phyloP scores from a whole-genome alignment of 371 early-diverging fungal species.

The Mortierella sp. region DNA sequence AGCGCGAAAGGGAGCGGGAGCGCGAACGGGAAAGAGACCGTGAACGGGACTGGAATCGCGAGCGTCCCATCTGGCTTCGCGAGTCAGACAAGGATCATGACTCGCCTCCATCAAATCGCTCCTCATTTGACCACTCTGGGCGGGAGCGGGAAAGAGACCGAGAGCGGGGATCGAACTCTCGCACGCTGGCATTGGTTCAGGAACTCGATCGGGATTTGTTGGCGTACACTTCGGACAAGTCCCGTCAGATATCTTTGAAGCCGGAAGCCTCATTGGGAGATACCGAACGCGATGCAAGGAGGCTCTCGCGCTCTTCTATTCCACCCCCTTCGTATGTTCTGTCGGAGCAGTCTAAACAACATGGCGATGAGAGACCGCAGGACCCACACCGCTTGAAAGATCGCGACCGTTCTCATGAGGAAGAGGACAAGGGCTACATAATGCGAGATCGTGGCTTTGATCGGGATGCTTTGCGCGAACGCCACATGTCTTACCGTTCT shows the following conservation, averaged over 20 bases:
- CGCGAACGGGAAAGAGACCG: constrained; percentile 56
- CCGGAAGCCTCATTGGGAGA: constrained; percentile 5
- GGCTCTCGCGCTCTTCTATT: background rate
- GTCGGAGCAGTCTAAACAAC: constrained; percentile 3
- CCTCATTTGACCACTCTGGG: constrained; percentile 44
- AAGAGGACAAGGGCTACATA: constrained; percentile 51
- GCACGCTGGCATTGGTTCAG: constrained; percentile 57
- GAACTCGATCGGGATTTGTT: constrained; percentile 57
- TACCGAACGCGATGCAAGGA: constrained; percentile 1
- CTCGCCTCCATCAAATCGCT: constrained; percentile 22
- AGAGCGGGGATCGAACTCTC: constrained; percentile 54
- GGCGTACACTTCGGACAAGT: constrained; percentile 51
- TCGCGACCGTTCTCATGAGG: constrained; percentile 57
- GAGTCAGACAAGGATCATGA: constrained; percentile 52
- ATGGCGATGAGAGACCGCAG: constrained; percentile 8
- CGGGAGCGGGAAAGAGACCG: constrained; percentile 62
- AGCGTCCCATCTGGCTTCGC: constrained; percentile 52
- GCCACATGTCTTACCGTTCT: constrained; percentile 12
- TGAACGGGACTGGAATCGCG: constrained; percentile 47
- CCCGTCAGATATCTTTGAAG: constrained; percentile 18
- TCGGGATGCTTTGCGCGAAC: constrained; percentile 52
- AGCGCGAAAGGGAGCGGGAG: constrained; percentile 57
- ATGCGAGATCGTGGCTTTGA: constrained; percentile 58
- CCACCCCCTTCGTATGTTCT: background rate
- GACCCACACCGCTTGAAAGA: constrained; percentile 59